A percentile compares a stretch with the other conserved stretches of the same genome.
These are phyloP conservation scores for Saturnispora kantuleensis DNA, from an alignment of 805 yeast species.

Conservation along the genomic window DNA sequence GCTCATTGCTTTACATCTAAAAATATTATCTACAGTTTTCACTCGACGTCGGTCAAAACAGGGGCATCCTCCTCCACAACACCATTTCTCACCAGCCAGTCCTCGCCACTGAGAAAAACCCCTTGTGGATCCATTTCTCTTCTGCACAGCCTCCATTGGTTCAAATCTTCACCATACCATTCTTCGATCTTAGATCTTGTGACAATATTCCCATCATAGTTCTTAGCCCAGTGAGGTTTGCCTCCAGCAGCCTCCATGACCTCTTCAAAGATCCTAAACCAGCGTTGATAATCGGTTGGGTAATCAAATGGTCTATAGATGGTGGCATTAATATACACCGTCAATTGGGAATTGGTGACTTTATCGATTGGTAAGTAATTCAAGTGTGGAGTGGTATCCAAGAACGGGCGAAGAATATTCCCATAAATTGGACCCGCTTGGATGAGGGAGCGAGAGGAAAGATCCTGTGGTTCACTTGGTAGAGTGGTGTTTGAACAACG, in stretches of 20 bases:
- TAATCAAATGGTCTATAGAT: constrained; percentile 89
- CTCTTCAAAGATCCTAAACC: constrained; percentile 80
- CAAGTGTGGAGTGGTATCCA: constrained; percentile 71
- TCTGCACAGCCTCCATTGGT: constrained; percentile 52
- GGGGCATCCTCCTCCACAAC: constrained; percentile 30
- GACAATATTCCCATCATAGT: constrained; percentile 81
- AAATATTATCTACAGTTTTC: background rate
- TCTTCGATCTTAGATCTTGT: constrained; percentile 55
- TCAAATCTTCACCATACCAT: constrained; percentile 74
- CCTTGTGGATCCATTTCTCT: constrained; percentile 68
- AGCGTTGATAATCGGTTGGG: constrained; percentile 61
- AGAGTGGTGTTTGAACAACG: constrained; percentile 82
- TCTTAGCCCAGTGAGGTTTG: constrained; percentile 98
- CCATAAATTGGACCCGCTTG: constrained; percentile 80
- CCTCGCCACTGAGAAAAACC: constrained; percentile 64
- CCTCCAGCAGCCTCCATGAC: constrained; percentile 74
- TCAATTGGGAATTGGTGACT: constrained; percentile 64
- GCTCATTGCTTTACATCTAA: background rate
- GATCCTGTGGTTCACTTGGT: constrained; percentile 34
- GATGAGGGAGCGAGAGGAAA: constrained; percentile 37
- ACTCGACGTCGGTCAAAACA: constrained; percentile 6
- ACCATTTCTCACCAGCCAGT: constrained; percentile 81
- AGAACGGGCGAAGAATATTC: constrained; percentile 66
- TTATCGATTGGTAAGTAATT: constrained; percentile 45
- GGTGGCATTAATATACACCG: constrained; percentile 85